Conservation (phyloP, 768 basidiomycete genomes). For the Lepiota venenata region DNA sequence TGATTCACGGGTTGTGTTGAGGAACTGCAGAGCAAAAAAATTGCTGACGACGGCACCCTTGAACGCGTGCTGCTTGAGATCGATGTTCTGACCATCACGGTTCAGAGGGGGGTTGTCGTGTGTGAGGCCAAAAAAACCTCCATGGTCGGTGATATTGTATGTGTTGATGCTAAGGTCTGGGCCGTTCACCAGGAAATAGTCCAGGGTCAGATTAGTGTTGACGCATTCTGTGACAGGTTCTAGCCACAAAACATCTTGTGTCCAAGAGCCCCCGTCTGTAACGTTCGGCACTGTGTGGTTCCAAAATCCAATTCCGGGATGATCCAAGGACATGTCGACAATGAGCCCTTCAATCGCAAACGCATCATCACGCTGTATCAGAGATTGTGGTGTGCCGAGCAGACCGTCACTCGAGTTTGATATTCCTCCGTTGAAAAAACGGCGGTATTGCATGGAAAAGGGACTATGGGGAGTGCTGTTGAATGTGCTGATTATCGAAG, state of each 20-base stretch:
- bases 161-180: neutral
- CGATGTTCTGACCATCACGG: slow-evolving; percentile 18
- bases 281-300: no score
- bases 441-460: no score
- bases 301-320: no score
- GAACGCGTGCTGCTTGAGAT: slow-evolving; percentile 17
- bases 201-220: neutral
- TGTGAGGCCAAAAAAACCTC: neutral
- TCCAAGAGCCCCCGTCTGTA: no score
- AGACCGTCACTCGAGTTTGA: neutral
- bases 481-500: neutral
- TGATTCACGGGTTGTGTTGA: slow-evolving; percentile 17
- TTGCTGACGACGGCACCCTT: slow-evolving; percentile 20
- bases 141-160: neutral
- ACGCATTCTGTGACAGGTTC: no score
- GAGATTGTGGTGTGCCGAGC: neutral
- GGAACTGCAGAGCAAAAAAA: slow-evolving; percentile 10
- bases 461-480: no score
- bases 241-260: no score
- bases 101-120: slow-evolving; percentile 12
- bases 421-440: neutral
- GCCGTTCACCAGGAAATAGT: neutral
- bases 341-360: no score
- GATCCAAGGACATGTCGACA: no score
- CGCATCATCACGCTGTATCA: no score